Evolutionary conservation across 2,329 filamentous ascomycete species (phyloP).

Genomic region (Pyricularia grisea): DNA sequence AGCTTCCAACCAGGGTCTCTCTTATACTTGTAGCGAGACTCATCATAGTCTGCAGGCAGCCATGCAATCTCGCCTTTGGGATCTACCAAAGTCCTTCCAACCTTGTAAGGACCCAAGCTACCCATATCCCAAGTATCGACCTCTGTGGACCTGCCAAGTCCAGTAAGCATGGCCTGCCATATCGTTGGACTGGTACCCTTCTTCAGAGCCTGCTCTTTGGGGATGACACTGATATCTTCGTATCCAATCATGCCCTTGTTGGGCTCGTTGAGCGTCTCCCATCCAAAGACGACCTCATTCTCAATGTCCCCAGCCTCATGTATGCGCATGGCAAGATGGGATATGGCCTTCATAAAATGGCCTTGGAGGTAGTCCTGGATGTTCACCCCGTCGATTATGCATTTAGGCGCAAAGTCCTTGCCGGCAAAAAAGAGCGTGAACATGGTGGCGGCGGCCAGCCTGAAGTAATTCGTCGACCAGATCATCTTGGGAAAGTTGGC

Average conservation of each 20-base stretch:
- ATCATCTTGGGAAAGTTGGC: conserved; percentile 95
- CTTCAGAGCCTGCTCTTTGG: conserved; percentile 79
- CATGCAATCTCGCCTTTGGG: conserved; percentile 79
- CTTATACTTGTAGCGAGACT: conserved; percentile 82
- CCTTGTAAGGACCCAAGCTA: conserved; percentile 83
- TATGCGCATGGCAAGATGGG: conserved; percentile 73
- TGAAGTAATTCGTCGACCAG: conserved; percentile 94
- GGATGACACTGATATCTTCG: conserved; percentile 71
- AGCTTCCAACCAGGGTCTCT: conserved; percentile 82
- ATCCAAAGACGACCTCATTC: conserved; percentile 80
- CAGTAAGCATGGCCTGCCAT: conserved; percentile 87
- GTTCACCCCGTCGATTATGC: conserved; percentile 83
- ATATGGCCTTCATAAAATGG: conserved; percentile 74
- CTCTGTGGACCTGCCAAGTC: conserved; percentile 85
- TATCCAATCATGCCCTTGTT: conserved; percentile 81
- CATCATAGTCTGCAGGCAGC: conserved; percentile 75
- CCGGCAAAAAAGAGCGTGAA: conserved; percentile 94
- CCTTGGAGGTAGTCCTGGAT: conserved; percentile 91
- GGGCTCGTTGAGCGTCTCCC: conserved; percentile 95
- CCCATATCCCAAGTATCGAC: conserved; percentile 91
- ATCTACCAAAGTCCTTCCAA: conserved; percentile 73
- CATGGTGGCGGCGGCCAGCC: conserved; percentile 78
- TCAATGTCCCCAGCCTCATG: conserved; percentile 85
- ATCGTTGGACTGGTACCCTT: conserved; percentile 90
- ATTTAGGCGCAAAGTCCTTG: conserved; percentile 87